These are phyloP conservation scores for Botrytis cinerea DNA, from an alignment of 2,329 filamentous ascomycete species.

Conservation along the genomic window DNA sequence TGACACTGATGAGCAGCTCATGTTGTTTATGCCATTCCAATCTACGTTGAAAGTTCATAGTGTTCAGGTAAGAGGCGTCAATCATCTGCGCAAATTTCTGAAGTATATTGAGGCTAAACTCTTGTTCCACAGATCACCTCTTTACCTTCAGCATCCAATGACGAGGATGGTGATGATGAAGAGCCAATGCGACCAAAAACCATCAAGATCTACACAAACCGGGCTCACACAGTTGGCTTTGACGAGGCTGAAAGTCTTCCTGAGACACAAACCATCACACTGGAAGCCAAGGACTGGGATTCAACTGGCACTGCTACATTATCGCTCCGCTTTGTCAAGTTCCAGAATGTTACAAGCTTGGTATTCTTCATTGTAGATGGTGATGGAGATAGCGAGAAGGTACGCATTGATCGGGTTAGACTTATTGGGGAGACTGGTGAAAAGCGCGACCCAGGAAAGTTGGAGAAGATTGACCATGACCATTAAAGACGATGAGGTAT, in stretches of 20 bases:
- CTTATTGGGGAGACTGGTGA: conserved; percentile 88
- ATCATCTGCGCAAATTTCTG: background rate
- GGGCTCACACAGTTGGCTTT: conserved; percentile 87
- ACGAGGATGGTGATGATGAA: conserved; percentile 74
- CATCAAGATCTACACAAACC: conserved; percentile 85
- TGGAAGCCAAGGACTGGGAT: conserved; percentile 80
- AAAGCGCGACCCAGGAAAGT: conserved; percentile 89
- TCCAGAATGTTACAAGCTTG: conserved; percentile 87
- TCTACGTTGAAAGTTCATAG: conserved; percentile 87
- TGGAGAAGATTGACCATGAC: conserved; percentile 91
- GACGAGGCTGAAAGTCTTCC: conserved; percentile 88
- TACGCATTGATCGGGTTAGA: conserved; percentile 75
- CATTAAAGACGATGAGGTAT: conserved; percentile 49
- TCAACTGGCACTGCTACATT: conserved; percentile 71
- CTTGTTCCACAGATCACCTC: conserved; percentile 72
- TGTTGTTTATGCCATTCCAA: conserved; percentile 90
- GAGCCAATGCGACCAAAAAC: conserved; percentile 77
- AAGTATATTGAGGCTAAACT: background rate
- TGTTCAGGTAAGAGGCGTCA: conserved; percentile 55
- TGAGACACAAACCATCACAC: conserved; percentile 76
- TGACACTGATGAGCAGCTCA: conserved; percentile 94
- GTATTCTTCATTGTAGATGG: conserved; percentile 88
- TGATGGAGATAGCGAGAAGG: conserved; percentile 79
- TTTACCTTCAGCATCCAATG: conserved; percentile 57
- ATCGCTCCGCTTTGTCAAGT: conserved; percentile 87